Evolutionary conservation across 1,284 basidiomycete species (phyloP), one percentile per base, ranked within the genome.

Genomic region (Ustilago nuda): DNA sequence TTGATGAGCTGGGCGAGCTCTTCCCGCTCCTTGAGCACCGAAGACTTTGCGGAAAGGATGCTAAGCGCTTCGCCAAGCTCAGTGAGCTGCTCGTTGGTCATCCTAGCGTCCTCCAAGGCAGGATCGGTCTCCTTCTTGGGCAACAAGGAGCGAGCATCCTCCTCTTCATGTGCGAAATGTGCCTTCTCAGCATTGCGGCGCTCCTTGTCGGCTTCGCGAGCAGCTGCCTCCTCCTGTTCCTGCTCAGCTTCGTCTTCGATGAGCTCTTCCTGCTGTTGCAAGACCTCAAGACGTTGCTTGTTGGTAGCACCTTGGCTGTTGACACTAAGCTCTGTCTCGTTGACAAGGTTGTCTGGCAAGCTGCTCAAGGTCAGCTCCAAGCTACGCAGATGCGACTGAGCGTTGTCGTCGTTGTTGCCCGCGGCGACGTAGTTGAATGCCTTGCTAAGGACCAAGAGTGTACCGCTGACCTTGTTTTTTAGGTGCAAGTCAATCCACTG

Each of bases 181-280:
- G 76, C 80, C 77, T 81, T 80, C 65, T 85, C 80, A n/a, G 75
- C 75, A 78, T 92, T 91, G 76, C 91, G 91, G 55, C 91, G 90
- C 87, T 94, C 93, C 83, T 91, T 91, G 86, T 92, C 92, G 51
- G 92, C 92, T 79, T 93, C 91, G 73, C 94, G 91, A 43, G 95
- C 93, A 82, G 93, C 93, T 83, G 94, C 92, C 86, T 97, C 95
- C 87, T 97, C 95, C 85, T 89, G 79, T 82, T 99, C 97, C 87
- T 99, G 96, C 86, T 98, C 96, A 76, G 95, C 92, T 87, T 99
- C 96, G 86, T 98, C 96, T 86, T 98, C 95, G 85, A 99, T 99
- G 70, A 99, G 92, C 87, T 99, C 96, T 86, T 99, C 94, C 87
- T 99, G 96, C 86, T 99, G 94, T 84, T 97, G 93, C 86, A 99